A percentile compares a stretch with the other conserved stretches of the same genome.
These are phyloP conservation scores for Ceriops decandra DNA, from an alignment of 345 rosid genomes.

Conservation along the genomic window DNA sequence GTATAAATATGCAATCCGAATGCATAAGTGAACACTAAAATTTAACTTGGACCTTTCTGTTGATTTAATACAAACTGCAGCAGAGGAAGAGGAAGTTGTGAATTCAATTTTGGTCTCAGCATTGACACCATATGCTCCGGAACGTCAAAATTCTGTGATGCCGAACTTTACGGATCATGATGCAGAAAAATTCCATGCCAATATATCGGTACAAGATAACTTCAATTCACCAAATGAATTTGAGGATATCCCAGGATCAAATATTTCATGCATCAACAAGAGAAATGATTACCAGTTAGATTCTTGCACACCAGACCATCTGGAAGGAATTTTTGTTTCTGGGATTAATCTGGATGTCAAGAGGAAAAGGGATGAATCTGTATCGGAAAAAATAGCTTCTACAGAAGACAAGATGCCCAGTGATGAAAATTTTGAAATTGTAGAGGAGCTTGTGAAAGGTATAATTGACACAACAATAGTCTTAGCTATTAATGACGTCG, in stretches of 20 bases:
- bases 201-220: slow-evolving; percentile 9
- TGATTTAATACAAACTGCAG: not conserved
- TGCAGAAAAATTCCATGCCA: not conserved
- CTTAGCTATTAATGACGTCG: slow-evolving; percentile 4
- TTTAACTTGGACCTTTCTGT: not conserved
- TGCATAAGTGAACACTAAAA: not conserved
- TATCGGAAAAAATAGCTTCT: slow-evolving; percentile 2
- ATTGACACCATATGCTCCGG: slow-evolving; percentile 13
- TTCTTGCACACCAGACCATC: not conserved
- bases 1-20: not conserved
- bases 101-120: slow-evolving; percentile 8
- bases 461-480: not conserved
- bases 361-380: not conserved
- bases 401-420: slow-evolving; percentile 10
- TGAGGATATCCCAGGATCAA: slow-evolving; percentile 15
- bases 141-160: slow-evolving; percentile 14
- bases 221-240: not conserved
- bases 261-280: slow-evolving; percentile 12
- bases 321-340: slow-evolving; percentile 14
- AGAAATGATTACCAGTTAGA: slow-evolving; percentile 18
- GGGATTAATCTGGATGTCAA: slow-evolving; percentile 3
- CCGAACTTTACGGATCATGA: not conserved
- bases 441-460: slow-evolving; percentile 9
- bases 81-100: slow-evolving; percentile 21
- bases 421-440: slow-evolving; percentile 20